Evolutionary conservation across 129 eudicot genomes (phyloP), one percentile per base, ranked within the genome.

Genomic region (Tanacetum coccineum): DNA sequence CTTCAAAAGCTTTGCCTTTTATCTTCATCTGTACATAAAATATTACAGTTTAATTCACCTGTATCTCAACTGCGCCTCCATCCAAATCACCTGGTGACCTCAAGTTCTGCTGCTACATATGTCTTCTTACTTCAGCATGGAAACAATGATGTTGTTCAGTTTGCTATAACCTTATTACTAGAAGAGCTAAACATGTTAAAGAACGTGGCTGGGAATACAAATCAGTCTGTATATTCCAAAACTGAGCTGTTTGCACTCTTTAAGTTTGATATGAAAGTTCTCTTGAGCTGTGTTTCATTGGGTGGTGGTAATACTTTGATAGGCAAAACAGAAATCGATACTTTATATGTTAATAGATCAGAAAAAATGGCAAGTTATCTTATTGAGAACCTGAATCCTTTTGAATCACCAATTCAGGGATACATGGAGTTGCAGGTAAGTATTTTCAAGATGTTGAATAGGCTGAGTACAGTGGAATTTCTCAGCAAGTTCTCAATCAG

Each of bases 71-170:
- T 94, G 70, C 99, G 99, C 66, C 64, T 94, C 76, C 99, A 94
- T 81, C 99, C 99, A 39, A 94, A 89, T 76, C 95, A 94, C 68
- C 53, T 94, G 28, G 96, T 94, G 40, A 82, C 96, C 19, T 87
- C 93, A 79, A 94, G 99, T 83, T 59, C 95, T 72, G 95, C 96
- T 62, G 96, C 99, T 52, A 83, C 96, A 32, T 94, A 94, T 47
- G 80, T 89, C 15, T 89, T 94, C 75, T 80, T 94, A 80, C 97
- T 94, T 76, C 97, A 94, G 67, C 99, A 94, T 79, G 86, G 84
- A 42, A 84, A 94, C 79, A 76, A 58, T 65, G 96, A 87, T 60
- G 88, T 94, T 51, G 99, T 94, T 49, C 93, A 89, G 63, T 66
- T 81, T 51, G 81, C 95, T 61, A 61, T 82, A 17, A 63, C 66